Conservation (phyloP, 2,329 filamentous ascomycete genomes). For the Aureobasidium lini region DNA sequence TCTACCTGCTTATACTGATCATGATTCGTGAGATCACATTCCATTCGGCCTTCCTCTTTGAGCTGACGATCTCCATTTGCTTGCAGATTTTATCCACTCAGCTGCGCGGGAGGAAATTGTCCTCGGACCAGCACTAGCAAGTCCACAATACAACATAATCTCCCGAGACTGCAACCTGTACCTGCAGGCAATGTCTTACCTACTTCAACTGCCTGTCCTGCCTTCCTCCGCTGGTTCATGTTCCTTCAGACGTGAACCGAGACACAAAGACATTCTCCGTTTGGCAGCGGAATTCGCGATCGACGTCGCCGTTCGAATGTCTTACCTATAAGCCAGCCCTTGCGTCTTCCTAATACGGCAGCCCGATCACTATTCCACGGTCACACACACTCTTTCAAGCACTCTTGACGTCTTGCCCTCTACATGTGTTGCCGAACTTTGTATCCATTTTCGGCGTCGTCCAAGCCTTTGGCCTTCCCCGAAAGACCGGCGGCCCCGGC, state of each 20-base stretch:
- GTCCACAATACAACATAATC: not conserved
- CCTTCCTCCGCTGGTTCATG: not conserved
- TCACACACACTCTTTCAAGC: not conserved
- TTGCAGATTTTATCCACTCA: not conserved
- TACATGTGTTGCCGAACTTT: constrained; percentile 1
- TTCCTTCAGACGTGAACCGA: not conserved
- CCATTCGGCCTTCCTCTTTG: not conserved
- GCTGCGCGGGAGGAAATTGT: not conserved
- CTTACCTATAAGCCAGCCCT: not conserved
- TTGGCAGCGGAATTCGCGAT: not conserved
- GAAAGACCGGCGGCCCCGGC: not conserved
- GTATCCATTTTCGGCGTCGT: not conserved
- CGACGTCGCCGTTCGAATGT: not conserved
- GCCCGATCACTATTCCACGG: not conserved
- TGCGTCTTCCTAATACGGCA: not conserved
- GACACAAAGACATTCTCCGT: constrained; percentile 4
- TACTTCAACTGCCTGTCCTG: not conserved
- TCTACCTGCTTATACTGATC: not conserved
- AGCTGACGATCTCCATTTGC: not conserved
- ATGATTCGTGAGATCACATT: not conserved
- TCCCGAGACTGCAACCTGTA: not conserved
- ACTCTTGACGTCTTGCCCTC: not conserved
- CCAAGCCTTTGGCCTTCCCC: not conserved
- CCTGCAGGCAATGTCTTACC: constrained; percentile 2
- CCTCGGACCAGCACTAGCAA: not conserved